Base-by-base conservation (phyloP, 441 rosid species). In the Populus tomentosa region DNA sequence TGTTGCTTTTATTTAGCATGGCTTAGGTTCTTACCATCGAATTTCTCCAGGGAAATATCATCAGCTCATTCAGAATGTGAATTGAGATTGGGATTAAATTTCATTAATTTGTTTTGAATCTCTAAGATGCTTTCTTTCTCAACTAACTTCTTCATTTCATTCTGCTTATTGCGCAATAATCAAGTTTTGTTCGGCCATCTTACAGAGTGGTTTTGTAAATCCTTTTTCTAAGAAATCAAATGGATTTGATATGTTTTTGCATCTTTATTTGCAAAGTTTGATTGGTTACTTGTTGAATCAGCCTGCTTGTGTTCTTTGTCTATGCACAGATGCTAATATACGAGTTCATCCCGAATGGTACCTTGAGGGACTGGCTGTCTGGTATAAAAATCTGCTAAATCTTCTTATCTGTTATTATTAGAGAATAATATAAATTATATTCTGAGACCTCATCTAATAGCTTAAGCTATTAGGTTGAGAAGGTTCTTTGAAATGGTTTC, bases 281-380 rank as follows among this genome's bases (percentile, higher is more conserved):
- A 24, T 79, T 72, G 71, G 74, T 74, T 59, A 71, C 64, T 35
- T 71, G 23, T 65, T 23, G 18, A 23, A 65, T 76, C 68, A 28
- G 3, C 32, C 79, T 67, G 69, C 77, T 74, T 46, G 20, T 56
- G 53, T 71, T 78, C 75, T 82, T 81, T 72, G 68, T 81, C 77
- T 67, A 28, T 85, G 65, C 81, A 84, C 97, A 95, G 98, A 93
- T 95, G 97, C 86, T 95, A 86, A 91, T 95, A 56, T 93, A 95
- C 28, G 99, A 95, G 77, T 95, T 87, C 84, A 84, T 95, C 91
- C 90, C 98, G 42, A 92, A 92, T 73, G 97, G 99, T 77, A 93
- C 94, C 75, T 82, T 95, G 87, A 78, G 94, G 36, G 90, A 95
- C 87, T 87, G 97, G 95, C 86, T 95, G 79, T 90, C 95, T 66